These are phyloP conservation scores for Pyrus bretschneideri DNA, from an alignment of 306 rosid species.

Conservation along the genomic window DNA sequence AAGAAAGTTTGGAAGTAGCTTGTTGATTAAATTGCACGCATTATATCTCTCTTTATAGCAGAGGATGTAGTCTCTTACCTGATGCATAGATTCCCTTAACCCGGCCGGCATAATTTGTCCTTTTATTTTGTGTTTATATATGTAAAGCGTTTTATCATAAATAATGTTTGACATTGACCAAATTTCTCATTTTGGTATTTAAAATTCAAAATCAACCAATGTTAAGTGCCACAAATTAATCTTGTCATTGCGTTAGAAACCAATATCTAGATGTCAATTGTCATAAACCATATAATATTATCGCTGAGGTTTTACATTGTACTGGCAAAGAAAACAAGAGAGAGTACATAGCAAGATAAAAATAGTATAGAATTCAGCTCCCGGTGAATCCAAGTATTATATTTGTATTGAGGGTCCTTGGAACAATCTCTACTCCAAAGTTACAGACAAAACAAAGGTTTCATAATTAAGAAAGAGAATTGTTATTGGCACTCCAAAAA, in stretches of 20 bases:
- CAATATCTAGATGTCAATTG: background rate
- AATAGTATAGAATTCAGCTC: background rate
- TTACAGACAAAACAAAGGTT: too few species aligned
- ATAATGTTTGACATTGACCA: accelerated
- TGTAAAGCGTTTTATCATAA: background rate
- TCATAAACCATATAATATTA: too few species aligned
- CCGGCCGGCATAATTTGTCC: background rate
- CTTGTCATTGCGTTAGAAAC: too few species aligned
- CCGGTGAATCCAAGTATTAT: background rate
- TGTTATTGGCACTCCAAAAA: too few species aligned
- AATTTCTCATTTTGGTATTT: too few species aligned
- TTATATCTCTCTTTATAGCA: background rate
- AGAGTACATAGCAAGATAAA: too few species aligned
- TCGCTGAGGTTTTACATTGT: background rate
- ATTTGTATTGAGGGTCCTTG: too few species aligned
- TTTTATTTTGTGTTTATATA: background rate
- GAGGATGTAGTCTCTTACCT: background rate
- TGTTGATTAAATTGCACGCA: background rate
- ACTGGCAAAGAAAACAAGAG: too few species aligned
- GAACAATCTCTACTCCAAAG: too few species aligned
- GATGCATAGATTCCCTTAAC: background rate
- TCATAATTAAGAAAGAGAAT: too few species aligned
- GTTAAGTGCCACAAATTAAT: too few species aligned
- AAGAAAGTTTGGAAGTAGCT: background rate
- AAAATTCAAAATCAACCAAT: too few species aligned